Percentiles rank a stretch among this genome's conserved stretches.
phyloP scores from a whole-genome alignment of 306 rosid genomes.

The Benincasa hispida region DNA sequence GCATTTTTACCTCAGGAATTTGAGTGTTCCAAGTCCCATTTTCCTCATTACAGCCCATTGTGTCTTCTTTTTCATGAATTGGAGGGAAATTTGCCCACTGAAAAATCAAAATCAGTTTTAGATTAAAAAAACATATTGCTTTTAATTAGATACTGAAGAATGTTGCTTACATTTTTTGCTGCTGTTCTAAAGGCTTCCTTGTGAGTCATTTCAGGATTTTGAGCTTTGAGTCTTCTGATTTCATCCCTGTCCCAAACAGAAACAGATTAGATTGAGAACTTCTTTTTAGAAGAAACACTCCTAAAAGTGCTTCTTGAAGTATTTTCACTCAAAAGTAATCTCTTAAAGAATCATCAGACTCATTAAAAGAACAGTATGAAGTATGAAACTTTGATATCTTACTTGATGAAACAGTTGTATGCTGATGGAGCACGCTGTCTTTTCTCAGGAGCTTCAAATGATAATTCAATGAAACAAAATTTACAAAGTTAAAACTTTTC shows the following conservation, averaged over 20 bases:
- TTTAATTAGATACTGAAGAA: not conserved
- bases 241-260: conserved; percentile 42
- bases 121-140: not conserved
- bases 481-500: not conserved
- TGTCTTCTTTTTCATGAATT: conserved; percentile 40
- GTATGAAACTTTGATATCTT: conserved; percentile 11
- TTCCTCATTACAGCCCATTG: not conserved
- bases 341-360: not conserved
- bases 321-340: not conserved
- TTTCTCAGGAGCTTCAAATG: conserved; percentile 65
- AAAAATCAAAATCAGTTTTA: not conserved
- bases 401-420: conserved; percentile 89
- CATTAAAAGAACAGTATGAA: not conserved
- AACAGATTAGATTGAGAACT: not conserved
- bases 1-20: not conserved
- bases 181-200: conserved; percentile 92
- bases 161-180: conserved; percentile 58
- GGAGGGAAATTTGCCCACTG: conserved; percentile 94
- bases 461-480: not conserved
- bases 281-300: not conserved
- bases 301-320: not conserved
- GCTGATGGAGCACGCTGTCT: conserved; percentile 96
- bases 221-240: conserved; percentile 79
- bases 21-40: not conserved
- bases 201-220: conserved; percentile 81